These are phyloP conservation scores for Isochrysis galbana DNA, from an alignment of 78 protist genomes.

Conservation along the genomic window DNA sequence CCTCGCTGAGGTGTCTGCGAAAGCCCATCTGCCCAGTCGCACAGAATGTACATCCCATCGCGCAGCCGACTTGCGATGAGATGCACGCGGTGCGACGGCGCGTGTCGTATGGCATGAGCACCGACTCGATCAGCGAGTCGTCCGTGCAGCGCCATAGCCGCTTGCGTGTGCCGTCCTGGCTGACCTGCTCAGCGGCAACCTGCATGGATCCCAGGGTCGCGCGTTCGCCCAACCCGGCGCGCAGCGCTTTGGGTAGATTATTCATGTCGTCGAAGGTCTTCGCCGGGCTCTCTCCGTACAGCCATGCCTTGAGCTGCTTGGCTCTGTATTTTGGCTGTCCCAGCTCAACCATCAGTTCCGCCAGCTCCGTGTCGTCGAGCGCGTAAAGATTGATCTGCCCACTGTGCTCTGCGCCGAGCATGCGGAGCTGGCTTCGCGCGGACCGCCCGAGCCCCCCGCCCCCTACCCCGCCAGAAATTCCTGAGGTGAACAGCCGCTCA, in stretches of 20 bases:
- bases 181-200: background rate
- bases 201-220: background rate
- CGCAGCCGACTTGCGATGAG: slow-evolving; percentile 46
- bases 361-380: background rate
- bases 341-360: background rate
- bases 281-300: background rate
- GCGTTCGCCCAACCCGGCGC: background rate
- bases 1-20: background rate
- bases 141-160: slow-evolving; percentile 19
- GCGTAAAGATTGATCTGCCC: slow-evolving; percentile 15
- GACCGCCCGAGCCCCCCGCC: no score
- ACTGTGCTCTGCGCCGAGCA: no score
- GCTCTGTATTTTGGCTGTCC: slow-evolving; percentile 32
- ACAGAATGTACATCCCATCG: slow-evolving; percentile 48
- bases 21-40: slow-evolving; percentile 56
- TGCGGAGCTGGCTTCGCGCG: no score
- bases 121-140: slow-evolving; percentile 41
- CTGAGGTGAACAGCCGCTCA: no score
- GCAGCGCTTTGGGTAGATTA: slow-evolving; percentile 5
- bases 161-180: slow-evolving; percentile 40
- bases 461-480: no score
- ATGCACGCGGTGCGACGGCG: slow-evolving; percentile 48
- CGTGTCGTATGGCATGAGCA: slow-evolving; percentile 41
- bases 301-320: slow-evolving; percentile 13
- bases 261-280: background rate